Evolutionary conservation across 352 stramenopile genomes (phyloP), one percentile per base, ranked within the genome.

Genomic region (Phytopythium oedochilum): DNA sequence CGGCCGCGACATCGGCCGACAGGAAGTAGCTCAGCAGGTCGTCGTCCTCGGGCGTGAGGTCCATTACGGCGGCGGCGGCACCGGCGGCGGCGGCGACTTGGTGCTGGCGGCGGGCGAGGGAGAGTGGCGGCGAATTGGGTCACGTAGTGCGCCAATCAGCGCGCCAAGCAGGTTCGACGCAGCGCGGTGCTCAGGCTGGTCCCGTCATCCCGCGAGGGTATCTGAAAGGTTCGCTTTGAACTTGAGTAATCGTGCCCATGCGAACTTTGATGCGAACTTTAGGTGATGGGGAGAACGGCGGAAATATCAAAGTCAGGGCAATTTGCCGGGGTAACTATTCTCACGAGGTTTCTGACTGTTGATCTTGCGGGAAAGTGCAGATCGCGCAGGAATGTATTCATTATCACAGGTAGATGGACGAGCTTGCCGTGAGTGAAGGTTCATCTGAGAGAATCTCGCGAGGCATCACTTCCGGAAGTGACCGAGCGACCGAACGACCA

Each of bases 11-110:
- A 59, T 92, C 81, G 10, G 78, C 79, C 14, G 83, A 86, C 29
- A 93, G 70, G 61, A 93, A 95, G 70, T 92, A 95, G 68, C 81
- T 92, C 26, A 95, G 69, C 47, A 95, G 64, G 55, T 95, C 83
- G 58, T 95, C 85, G 52, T 95, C 85, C 67, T 95, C 85, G 8
- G 80, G 75, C 53, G 79, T 86, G 40, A 95, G 76, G 53, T 95
- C 81, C 78, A 92, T 92, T 8, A 60, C 69, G 47, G 45, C 36
- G 22, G 22, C 32, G 35, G 42, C 29, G 34, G 17, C 18, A 18
- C 18, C 25, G 23, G 28, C 28, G 40, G 18, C 5, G 9, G 28
- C 15, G 28, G 12, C 17, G 10, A n/a, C n/a, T n/a, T n/a, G n/a
- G n/a, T n/a, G n/a, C n/a, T 52, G 29, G 17, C 11, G 26, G 28